Evolutionary conservation across 768 basidiomycete species (phyloP).

Genomic region (Brasilioporus rufonigricans): DNA sequence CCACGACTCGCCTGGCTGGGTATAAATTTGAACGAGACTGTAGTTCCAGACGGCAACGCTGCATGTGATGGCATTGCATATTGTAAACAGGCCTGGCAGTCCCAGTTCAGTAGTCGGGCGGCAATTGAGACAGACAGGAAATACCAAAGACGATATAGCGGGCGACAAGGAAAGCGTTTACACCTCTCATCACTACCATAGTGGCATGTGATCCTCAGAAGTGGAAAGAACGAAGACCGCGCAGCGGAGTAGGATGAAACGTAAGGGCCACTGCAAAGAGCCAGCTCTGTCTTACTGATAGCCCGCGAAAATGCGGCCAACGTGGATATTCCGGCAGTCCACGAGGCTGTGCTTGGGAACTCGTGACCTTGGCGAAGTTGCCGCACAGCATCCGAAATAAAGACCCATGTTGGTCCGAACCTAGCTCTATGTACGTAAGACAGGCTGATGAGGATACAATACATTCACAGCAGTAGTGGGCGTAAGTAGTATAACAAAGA

Average conservation of each 20-base stretch:
- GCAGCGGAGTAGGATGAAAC: slow-evolving; percentile 28
- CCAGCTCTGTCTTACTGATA: slow-evolving; percentile 26
- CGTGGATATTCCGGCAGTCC: not conserved
- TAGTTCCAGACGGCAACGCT: slow-evolving; percentile 71
- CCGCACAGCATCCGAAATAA: not conserved
- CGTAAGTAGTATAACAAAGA: slow-evolving; percentile 20
- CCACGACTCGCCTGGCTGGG: slow-evolving; percentile 39
- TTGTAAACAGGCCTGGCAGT: slow-evolving; percentile 52
- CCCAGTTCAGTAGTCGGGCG: not conserved
- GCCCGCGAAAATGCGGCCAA: slow-evolving; percentile 4
- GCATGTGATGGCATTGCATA: slow-evolving; percentile 63
- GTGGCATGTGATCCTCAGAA: slow-evolving; percentile 27
- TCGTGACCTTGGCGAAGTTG: not conserved
- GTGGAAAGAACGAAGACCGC: slow-evolving; percentile 22
- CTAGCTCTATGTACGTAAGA: slow-evolving; percentile 17
- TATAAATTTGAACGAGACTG: slow-evolving; percentile 40
- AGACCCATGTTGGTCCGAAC: not conserved
- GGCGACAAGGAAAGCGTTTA: slow-evolving; percentile 41
- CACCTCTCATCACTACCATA: slow-evolving; percentile 39
- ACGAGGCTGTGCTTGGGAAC: slow-evolving; percentile 14
- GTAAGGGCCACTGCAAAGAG: slow-evolving; percentile 20
- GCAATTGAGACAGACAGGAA: not conserved
- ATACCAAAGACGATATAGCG: slow-evolving; percentile 65
- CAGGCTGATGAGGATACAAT: slow-evolving; percentile 16
- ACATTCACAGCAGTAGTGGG: slow-evolving; percentile 17